Evolutionary conservation across 345 rosid genomes (phyloP).

Genomic region (Camelina neglecta): DNA sequence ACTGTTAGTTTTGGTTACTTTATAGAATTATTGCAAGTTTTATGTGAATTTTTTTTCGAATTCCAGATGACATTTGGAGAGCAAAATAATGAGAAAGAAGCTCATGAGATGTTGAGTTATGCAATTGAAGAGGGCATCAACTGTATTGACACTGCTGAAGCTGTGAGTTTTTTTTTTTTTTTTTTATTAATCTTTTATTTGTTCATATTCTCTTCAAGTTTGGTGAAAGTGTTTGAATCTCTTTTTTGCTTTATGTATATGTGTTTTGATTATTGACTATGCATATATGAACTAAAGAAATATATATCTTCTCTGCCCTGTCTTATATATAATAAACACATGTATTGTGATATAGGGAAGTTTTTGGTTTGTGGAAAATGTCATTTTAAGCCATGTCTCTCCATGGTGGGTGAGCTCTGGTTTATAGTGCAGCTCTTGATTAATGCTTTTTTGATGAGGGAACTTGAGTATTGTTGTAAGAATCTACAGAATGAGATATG

Average conservation of each 20-base stretch:
- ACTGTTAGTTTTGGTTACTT: too few species aligned
- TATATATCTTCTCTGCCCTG: not conserved
- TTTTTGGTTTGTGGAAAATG: not conserved
- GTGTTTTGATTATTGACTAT: not conserved
- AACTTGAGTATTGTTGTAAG: not conserved
- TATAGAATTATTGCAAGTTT: not conserved
- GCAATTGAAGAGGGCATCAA: conserved; percentile 74
- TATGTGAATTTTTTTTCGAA: conserved; percentile 5
- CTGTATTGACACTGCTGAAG: conserved; percentile 82
- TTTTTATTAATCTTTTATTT: not conserved
- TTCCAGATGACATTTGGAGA: conserved; percentile 91
- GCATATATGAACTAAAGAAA: not conserved
- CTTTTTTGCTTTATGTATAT: not conserved
- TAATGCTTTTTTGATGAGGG: not conserved
- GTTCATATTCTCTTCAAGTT: not conserved
- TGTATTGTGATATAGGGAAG: not conserved
- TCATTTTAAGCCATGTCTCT: not conserved
- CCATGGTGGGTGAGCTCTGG: not conserved
- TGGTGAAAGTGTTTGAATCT: not conserved
- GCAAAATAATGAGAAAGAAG: conserved; percentile 86
- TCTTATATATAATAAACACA: not conserved
- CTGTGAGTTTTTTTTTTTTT: conserved; percentile 51
- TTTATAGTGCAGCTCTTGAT: not conserved
- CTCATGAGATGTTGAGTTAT: conserved; percentile 80
- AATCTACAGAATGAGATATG: not conserved